These are phyloP conservation scores for Saccharomyces mikatae DNA, from an alignment of 805 yeast genomes.

Conservation along the genomic window DNA sequence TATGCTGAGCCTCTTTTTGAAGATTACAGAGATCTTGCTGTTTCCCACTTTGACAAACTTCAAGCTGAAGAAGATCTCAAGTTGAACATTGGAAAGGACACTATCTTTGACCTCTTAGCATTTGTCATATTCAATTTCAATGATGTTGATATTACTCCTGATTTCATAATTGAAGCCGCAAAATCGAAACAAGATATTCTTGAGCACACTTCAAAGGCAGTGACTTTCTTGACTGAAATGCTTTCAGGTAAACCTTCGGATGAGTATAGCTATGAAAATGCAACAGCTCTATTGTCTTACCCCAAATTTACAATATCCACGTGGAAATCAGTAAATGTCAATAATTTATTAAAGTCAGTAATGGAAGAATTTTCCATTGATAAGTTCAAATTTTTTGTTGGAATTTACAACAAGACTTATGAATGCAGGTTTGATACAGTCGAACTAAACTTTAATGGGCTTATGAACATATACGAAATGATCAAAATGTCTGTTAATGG, in stretches of 20 bases:
- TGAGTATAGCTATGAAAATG: not conserved
- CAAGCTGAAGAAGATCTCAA: conserved; percentile 1
- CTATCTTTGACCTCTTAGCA: conserved; percentile 19
- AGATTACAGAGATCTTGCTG: conserved; percentile 34
- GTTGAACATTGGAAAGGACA: conserved; percentile 4
- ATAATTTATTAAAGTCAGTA: conserved; percentile 10
- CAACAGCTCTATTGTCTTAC: conserved; percentile 8
- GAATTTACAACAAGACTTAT: conserved; percentile 13
- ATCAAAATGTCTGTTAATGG: conserved; percentile 3
- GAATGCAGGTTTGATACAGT: conserved; percentile 3
- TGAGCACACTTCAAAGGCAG: conserved; percentile 10
- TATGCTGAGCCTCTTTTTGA: conserved; percentile 30
- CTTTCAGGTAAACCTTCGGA: conserved; percentile 9
- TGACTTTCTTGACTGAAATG: conserved; percentile 23
- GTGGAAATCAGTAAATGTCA: conserved; percentile 20
- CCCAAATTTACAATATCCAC: conserved; percentile 20
- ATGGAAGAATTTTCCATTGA: conserved; percentile 13
- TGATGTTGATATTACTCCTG: conserved; percentile 6
- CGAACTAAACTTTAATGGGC: conserved; percentile 8
- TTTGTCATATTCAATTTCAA: conserved; percentile 18
- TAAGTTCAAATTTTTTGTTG: conserved; percentile 26
- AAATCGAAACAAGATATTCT: conserved; percentile 9
- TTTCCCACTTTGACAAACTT: conserved; percentile 29
- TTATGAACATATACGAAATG: conserved; percentile 9
- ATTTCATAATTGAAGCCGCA: conserved; percentile 26